Percentiles rank a stretch among this genome's conserved stretches.
These are phyloP conservation scores for Saussurea involucrata DNA, from an alignment of 129 eudicot genomes.

Conservation along the genomic window DNA sequence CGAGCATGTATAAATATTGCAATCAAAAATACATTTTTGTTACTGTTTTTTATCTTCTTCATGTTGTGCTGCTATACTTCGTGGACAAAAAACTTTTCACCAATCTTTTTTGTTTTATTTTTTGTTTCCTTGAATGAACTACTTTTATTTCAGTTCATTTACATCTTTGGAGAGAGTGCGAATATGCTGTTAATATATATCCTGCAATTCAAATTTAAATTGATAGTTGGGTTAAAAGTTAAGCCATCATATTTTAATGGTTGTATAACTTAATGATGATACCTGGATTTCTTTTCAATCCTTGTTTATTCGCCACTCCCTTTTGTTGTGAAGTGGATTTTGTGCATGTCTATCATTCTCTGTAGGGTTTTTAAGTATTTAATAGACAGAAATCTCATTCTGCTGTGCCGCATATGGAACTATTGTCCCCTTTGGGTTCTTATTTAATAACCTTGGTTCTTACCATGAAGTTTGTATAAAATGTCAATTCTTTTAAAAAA, in stretches of 20 bases:
- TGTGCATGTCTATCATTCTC: background rate
- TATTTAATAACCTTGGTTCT: too few relatives aligned
- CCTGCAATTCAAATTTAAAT: background rate
- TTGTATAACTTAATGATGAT: background rate
- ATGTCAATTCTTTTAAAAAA: too few relatives aligned
- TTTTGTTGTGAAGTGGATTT: conserved; percentile 7
- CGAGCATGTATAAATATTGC: conserved; percentile 60
- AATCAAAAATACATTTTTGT: background rate
- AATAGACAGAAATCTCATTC: background rate
- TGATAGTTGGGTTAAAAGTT: background rate
- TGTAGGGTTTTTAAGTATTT: background rate
- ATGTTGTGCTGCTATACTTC: background rate
- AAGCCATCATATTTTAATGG: background rate
- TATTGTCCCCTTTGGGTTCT: too few relatives aligned
- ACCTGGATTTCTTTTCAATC: background rate
- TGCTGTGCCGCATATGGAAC: too few relatives aligned
- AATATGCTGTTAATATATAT: background rate
- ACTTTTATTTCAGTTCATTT: background rate
- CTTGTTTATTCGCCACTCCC: background rate
- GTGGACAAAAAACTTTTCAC: background rate
- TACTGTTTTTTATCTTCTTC: too few relatives aligned
- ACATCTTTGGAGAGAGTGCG: background rate
- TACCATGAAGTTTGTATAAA: too few relatives aligned
- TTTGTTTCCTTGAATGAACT: background rate
- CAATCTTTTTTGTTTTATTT: background rate